Conservation (phyloP, 2,329 filamentous ascomycete genomes). For the Cladosporium austrohemisphaericum region DNA sequence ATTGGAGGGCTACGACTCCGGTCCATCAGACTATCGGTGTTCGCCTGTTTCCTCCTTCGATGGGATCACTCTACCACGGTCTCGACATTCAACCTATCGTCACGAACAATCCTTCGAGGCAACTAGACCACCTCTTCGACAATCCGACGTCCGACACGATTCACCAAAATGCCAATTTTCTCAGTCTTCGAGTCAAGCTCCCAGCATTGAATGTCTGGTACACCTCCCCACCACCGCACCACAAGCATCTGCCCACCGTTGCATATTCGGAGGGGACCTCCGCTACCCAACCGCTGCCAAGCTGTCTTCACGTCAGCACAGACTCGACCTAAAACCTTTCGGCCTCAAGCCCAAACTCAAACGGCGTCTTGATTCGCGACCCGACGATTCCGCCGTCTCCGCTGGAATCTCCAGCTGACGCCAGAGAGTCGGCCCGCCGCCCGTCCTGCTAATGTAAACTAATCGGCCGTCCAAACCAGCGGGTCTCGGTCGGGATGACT, state of each 20-base stretch:
- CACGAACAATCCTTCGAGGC: constrained; percentile 1
- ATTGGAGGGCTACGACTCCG: too few relatives aligned
- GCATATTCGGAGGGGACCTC: background rate
- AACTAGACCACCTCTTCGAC: background rate
- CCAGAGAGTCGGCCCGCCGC: background rate
- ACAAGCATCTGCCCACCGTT: background rate
- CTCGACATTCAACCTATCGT: background rate
- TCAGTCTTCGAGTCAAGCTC: background rate
- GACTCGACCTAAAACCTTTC: background rate
- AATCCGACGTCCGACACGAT: background rate
- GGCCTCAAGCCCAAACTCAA: constrained; percentile 1
- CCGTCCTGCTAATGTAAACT: too few relatives aligned
- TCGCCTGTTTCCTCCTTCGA: constrained; percentile 1
- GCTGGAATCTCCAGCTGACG: background rate
- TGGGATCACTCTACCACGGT: constrained; percentile 3
- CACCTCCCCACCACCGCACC: background rate
- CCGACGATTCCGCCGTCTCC: constrained; percentile 1
- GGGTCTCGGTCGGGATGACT: constrained; percentile 3
- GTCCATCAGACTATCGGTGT: constrained; percentile 2
- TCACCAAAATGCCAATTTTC: background rate
- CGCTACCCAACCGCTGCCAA: constrained; percentile 3
- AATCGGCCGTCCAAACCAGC: constrained; percentile 3
- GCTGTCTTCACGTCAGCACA: constrained; percentile 12
- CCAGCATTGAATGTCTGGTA: background rate
- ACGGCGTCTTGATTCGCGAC: background rate